Evolutionary conservation across 441 rosid genomes (phyloP), one percentile per base, ranked within the genome.

Genomic region (Erysimum pusillum): DNA sequence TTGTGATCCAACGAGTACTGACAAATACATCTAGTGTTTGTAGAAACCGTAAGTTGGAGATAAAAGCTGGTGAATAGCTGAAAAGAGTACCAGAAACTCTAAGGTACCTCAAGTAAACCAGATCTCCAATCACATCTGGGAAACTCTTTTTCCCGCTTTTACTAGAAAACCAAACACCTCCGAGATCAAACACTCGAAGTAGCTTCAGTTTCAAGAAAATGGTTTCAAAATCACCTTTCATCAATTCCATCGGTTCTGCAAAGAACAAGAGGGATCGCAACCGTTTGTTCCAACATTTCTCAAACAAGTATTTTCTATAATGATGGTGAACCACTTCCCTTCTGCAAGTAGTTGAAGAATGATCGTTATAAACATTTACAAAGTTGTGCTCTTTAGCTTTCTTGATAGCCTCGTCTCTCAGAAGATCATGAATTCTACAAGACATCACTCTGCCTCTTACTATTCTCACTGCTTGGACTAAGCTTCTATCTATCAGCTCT

Each of bases 81-180:
- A 9, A 0, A 59, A 0, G 2, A 28, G 18, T 11, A 28, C 49
- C 5, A 46, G 31, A 4, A 14, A 63, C 9, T 1, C 80, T 77
- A 1, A 80, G 48, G 72, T 80, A 76, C 56, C 80, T 63, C 28
- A 80, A 64, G 63, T 80, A 75, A 51, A 80, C 20, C 4, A 80
- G 39, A 4, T 25, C 69, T 4, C 75, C 83, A 0, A 76, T 22
- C 9, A 35, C 44, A 12, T 60, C 53, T 13, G 60, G 69, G 36
- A 70, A 53, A 53, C 49, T 35, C 38, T 0, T 35, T 1, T 35
- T 35, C 38, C 38, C 9, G 7, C 2, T 9, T 35, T 8, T 3
- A 22, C 25, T 1, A 38, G 0, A 0, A 38, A 2, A 0, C 41
- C 3, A 3, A 38, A 38, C 0, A 3, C 76, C 69, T 69, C 56